Percentiles rank a stretch among this genome's conserved stretches.
These are phyloP conservation scores for Orychophragmus violaceus DNA, from an alignment of 345 rosid genomes.

Conservation along the genomic window DNA sequence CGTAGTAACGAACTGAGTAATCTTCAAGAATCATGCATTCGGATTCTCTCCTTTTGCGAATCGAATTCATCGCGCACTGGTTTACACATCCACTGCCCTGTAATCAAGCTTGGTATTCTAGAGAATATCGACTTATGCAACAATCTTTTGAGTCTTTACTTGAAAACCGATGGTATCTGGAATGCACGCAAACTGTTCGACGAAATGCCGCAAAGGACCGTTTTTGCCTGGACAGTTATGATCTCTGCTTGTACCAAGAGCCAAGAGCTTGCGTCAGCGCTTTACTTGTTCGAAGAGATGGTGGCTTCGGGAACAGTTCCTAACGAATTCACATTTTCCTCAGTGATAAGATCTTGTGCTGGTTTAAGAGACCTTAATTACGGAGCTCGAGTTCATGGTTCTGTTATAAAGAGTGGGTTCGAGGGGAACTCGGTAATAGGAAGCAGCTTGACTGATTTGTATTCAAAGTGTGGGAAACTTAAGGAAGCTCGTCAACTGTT, in stretches of 20 bases:
- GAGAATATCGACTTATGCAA: slow-evolving; percentile 48
- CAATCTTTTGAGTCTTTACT: slow-evolving; percentile 48
- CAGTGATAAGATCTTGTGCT: slow-evolving; percentile 45
- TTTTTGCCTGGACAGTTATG: slow-evolving; percentile 62
- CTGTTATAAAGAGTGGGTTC: slow-evolving; percentile 48
- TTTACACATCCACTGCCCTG: slow-evolving; percentile 46
- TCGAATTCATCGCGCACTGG: slow-evolving; percentile 39
- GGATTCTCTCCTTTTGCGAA: slow-evolving; percentile 46
- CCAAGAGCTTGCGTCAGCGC: slow-evolving; percentile 39
- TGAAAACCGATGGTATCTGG: slow-evolving; percentile 33
- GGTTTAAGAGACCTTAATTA: slow-evolving; percentile 34
- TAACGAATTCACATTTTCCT: slow-evolving; percentile 63
- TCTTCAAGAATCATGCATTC: slow-evolving; percentile 41
- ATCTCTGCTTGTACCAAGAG: slow-evolving; percentile 42
- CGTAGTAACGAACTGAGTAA: slow-evolving; percentile 20
- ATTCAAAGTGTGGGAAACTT: slow-evolving; percentile 41
- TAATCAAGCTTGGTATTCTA: slow-evolving; percentile 46
- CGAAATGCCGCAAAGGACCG: slow-evolving; percentile 58
- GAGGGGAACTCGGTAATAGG: slow-evolving; percentile 36
- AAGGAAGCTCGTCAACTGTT: slow-evolving; percentile 46
- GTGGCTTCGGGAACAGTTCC: slow-evolving; percentile 37
- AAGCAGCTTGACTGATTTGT: slow-evolving; percentile 49
- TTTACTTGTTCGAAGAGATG: slow-evolving; percentile 42
- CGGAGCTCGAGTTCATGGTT: slow-evolving; percentile 49
- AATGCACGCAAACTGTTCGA: slow-evolving; percentile 58